Conservation (phyloP, 78 protist genomes). For the Thecamonas trahens region DNA sequence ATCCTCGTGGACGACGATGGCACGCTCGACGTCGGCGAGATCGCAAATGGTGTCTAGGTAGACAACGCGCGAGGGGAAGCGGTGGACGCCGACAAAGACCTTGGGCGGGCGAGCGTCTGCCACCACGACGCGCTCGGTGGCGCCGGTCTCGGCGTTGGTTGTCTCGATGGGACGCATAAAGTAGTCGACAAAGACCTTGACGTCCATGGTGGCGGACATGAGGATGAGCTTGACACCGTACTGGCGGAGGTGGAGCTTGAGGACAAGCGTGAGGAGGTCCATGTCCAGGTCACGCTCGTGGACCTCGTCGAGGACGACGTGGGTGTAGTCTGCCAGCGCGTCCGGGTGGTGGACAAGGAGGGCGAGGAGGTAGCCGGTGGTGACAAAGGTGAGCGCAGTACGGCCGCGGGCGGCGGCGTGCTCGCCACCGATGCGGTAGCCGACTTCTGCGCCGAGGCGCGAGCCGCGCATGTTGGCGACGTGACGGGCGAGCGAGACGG, state of each 20-base stretch:
- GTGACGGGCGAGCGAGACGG: constrained; percentile 42
- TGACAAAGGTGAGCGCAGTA: constrained; percentile 53
- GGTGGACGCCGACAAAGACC: not conserved
- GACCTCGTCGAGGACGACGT: constrained; percentile 52
- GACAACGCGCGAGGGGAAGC: not conserved
- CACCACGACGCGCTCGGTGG: too few relatives aligned
- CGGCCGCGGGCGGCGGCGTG: not conserved
- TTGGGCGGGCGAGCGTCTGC: too few relatives aligned
- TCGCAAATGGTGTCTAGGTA: too few relatives aligned
- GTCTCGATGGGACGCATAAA: constrained; percentile 17
- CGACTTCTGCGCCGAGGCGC: constrained; percentile 18
- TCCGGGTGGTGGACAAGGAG: constrained; percentile 16
- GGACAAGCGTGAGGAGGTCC: not conserved
- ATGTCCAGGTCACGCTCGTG: constrained; percentile 56
- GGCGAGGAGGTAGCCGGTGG: constrained; percentile 65
- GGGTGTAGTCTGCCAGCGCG: not conserved
- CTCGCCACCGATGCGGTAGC: constrained; percentile 39
- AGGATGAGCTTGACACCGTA: constrained; percentile 16
- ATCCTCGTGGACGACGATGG: too few relatives aligned
- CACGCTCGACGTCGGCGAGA: too few relatives aligned
- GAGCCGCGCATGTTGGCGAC: constrained; percentile 57
- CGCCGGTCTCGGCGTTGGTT: too few relatives aligned
- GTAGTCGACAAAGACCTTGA: constrained; percentile 28
- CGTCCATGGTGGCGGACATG: constrained; percentile 62
- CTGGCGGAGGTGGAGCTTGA: not conserved